These are phyloP conservation scores for Pichia exigua DNA, from an alignment of 805 yeast species.

Conservation along the genomic window DNA sequence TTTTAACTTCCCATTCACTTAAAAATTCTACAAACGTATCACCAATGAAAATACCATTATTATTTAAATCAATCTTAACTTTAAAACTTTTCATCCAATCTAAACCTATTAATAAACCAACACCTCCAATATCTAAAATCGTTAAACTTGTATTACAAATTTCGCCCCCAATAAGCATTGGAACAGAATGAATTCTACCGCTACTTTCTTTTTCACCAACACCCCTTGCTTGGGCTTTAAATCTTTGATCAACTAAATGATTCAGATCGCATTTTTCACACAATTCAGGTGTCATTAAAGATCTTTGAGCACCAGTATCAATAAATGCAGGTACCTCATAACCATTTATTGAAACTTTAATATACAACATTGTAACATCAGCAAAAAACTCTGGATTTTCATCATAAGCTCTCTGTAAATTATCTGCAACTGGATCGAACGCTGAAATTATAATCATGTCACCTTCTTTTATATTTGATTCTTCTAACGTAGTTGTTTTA, in stretches of 20 bases:
- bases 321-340: constrained; percentile 83
- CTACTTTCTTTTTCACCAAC: constrained; percentile 75
- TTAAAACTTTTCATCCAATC: constrained; percentile 89
- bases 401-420: constrained; percentile 72
- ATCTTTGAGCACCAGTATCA: constrained; percentile 92
- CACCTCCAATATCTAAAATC: constrained; percentile 55
- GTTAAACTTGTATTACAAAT: constrained; percentile 62
- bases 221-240: constrained; percentile 78
- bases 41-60: constrained; percentile 59
- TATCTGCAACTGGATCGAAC: constrained; percentile 8
- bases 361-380: constrained; percentile 74
- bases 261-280: constrained; percentile 67
- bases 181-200: constrained; percentile 86
- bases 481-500: constrained; percentile 2
- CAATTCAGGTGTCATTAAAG: constrained; percentile 70
- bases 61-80: constrained; percentile 67
- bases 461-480: constrained; percentile 2
- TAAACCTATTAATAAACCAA: constrained; percentile 76
- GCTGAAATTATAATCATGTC: constrained; percentile 5
- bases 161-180: constrained; percentile 63
- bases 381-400: constrained; percentile 88
- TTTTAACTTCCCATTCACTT: constrained; percentile 16
- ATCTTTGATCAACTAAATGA: constrained; percentile 71
- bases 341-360: constrained; percentile 72
- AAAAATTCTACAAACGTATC: constrained; percentile 11